phyloP scores from a whole-genome alignment of 108 stramenopile genomes.

The Stephanodiscus minutulus region DNA sequence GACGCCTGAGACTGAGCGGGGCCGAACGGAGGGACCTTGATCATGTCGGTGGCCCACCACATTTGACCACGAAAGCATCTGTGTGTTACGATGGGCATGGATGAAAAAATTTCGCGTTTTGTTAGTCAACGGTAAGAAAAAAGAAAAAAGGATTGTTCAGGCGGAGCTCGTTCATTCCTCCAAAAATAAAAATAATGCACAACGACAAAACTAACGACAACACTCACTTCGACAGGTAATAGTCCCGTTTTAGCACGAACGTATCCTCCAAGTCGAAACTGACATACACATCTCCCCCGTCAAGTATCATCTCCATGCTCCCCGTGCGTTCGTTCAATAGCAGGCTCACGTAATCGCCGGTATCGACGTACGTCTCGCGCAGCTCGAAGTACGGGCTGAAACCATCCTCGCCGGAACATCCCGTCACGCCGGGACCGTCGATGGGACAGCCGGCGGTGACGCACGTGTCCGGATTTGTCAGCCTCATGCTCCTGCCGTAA shows the following conservation, averaged over 20 bases:
- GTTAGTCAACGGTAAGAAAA: too few species aligned
- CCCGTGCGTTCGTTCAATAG: conserved; percentile 35
- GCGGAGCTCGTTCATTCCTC: too few species aligned
- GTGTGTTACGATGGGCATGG: neutral
- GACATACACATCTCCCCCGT: conserved; percentile 29
- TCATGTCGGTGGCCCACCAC: conserved; percentile 58
- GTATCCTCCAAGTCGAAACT: conserved; percentile 42
- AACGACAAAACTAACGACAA: too few species aligned
- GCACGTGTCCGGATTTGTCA: conserved; percentile 21
- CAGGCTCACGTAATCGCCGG: conserved; percentile 27
- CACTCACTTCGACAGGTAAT: conserved; percentile 40
- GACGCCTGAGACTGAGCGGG: too few species aligned
- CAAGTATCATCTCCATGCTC: conserved; percentile 46
- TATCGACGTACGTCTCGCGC: conserved; percentile 31
- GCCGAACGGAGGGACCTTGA: too few species aligned
- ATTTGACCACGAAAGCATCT: conserved; percentile 51
- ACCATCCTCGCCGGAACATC: conserved; percentile 38
- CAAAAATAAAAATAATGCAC: too few species aligned
- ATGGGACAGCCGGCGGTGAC: conserved; percentile 43
- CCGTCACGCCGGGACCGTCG: conserved; percentile 17
- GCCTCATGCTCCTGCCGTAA: conserved; percentile 36
- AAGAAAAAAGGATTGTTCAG: too few species aligned
- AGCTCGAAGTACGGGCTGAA: conserved; percentile 42
- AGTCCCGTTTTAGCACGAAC: conserved; percentile 32
- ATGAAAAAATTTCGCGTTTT: too few species aligned